phyloP scores from a whole-genome alignment of 805 yeast genomes.

The Schwanniomyces pseudopolymorphus region DNA sequence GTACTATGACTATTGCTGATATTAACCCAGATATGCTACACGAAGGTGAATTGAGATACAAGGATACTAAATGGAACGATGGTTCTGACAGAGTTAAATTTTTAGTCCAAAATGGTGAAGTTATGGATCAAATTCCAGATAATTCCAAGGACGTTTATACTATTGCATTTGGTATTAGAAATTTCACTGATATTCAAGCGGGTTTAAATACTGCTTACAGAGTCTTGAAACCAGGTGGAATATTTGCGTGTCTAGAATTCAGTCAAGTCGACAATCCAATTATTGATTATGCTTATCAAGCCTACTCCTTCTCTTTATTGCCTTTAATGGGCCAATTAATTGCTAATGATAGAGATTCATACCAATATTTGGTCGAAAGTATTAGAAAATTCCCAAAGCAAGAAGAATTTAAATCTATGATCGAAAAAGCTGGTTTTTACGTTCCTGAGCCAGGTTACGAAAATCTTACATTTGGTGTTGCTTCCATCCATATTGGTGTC shows the following conservation, averaged over 20 bases:
- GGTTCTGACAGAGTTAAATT: conserved; percentile 65
- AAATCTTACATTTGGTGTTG: conserved; percentile 89
- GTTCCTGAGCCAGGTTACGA: conserved; percentile 88
- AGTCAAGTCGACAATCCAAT: conserved; percentile 83
- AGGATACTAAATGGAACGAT: conserved; percentile 59
- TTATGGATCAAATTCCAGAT: conserved; percentile 76
- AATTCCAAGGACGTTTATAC: conserved; percentile 94
- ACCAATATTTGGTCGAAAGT: conserved; percentile 94
- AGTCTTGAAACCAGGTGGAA: conserved; percentile 95
- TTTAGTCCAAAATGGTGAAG: conserved; percentile 90
- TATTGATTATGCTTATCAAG: conserved; percentile 75
- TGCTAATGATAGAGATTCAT: conserved; percentile 94
- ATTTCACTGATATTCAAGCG: conserved; percentile 91
- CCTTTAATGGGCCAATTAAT: conserved; percentile 95
- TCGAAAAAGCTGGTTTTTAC: conserved; percentile 91
- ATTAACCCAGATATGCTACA: conserved; percentile 94
- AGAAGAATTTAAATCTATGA: conserved; percentile 87
- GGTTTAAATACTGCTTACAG: conserved; percentile 95
- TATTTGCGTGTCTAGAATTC: conserved; percentile 94
- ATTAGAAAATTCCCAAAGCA: conserved; percentile 90
- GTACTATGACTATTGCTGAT: conserved; percentile 89
- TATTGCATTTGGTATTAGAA: conserved; percentile 95
- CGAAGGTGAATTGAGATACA: conserved; percentile 83
- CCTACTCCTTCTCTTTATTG: conserved; percentile 82
- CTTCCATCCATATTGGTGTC: conserved; percentile 94